Percentiles rank a stretch among this genome's conserved stretches.
Evolutionary conservation across 129 eudicot species (phyloP).

Genomic region (Lactuca sativa): DNA sequence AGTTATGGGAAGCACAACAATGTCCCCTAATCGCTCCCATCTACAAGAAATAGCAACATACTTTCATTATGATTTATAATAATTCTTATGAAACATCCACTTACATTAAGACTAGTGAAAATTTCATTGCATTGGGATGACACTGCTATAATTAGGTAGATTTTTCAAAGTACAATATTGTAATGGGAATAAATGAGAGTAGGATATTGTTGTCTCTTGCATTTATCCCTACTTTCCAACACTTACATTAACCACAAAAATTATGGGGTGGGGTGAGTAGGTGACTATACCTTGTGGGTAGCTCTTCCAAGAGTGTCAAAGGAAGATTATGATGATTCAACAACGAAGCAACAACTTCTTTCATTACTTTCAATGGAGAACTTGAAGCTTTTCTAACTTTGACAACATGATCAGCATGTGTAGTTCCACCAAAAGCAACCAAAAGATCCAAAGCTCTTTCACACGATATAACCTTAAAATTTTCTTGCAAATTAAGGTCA

Average conservation of each 20-base stretch:
- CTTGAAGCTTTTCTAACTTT: conserved; percentile 57
- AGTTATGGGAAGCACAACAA: conserved; percentile 73
- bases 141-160: neutral
- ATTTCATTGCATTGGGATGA: neutral
- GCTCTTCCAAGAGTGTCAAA: conserved; percentile 56
- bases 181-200: neutral
- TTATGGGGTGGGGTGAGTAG: neutral
- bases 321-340: conserved; percentile 49
- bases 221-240: neutral
- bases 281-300: conserved; percentile 66
- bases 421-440: conserved; percentile 50
- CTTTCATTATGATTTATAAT: neutral
- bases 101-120: neutral
- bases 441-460: conserved; percentile 54
- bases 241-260: too few relatives aligned
- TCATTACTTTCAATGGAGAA: conserved; percentile 70
- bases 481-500: conserved; percentile 32
- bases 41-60: conserved; percentile 33
- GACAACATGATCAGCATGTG: conserved; percentile 57
- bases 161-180: neutral
- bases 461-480: conserved; percentile 39
- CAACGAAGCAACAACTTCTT: conserved; percentile 64
- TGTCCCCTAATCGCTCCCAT: conserved; percentile 97
- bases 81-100: neutral
- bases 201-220: neutral